Conservation (phyloP, 306 rosid species). For the Gillenia trifoliata region DNA sequence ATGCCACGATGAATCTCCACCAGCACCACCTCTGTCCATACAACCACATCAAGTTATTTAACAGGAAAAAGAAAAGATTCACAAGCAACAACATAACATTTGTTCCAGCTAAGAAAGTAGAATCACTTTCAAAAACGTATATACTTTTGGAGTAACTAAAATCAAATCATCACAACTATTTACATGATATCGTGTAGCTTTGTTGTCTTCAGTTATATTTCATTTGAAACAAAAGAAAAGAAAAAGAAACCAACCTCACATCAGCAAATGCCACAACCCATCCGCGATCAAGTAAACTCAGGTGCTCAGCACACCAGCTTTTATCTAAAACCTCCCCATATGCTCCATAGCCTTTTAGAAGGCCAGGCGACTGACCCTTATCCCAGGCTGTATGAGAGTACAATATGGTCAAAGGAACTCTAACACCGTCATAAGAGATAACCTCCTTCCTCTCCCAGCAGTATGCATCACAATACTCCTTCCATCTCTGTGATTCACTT, state of each 20-base stretch:
- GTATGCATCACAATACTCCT: conserved; percentile 58
- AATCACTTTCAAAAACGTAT: not conserved
- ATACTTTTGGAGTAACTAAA: not conserved
- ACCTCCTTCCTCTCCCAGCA: conserved; percentile 66
- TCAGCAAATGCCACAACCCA: conserved; percentile 94
- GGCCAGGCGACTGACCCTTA: conserved; percentile 64
- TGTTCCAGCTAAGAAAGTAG: not conserved
- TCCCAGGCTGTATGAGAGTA: conserved; percentile 61
- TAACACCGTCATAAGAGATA: conserved; percentile 60
- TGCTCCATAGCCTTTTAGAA: conserved; percentile 88
- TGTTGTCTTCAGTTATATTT: not conserved
- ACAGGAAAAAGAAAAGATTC: not conserved
- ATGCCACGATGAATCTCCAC: conserved; percentile 70
- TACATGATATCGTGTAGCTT: not conserved
- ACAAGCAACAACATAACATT: not conserved
- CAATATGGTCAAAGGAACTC: conserved; percentile 71
- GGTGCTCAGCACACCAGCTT: conserved; percentile 76
- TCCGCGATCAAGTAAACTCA: conserved; percentile 90
- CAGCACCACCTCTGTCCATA: conserved; percentile 75
- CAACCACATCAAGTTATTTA: conserved; percentile 10
- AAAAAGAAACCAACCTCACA: conserved; percentile 56
- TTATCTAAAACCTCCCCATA: conserved; percentile 81
- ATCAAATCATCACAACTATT: not conserved
- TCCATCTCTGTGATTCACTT: conserved; percentile 47
- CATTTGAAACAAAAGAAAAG: no score